Conservation (phyloP, 768 basidiomycete species). For the Lyophyllum atratum region DNA sequence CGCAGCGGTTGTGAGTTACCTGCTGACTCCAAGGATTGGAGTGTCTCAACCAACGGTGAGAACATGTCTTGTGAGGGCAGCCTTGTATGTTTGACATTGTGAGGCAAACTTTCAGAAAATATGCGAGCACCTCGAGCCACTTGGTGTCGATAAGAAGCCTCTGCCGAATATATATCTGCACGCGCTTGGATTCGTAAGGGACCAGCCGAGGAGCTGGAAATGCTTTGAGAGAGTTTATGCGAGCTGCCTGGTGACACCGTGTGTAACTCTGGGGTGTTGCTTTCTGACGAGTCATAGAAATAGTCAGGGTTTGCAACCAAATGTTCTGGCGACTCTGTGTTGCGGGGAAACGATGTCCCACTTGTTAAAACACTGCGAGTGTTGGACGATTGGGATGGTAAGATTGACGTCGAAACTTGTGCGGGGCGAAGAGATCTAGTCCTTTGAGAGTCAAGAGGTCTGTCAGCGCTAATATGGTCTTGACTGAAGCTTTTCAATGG, state of each 20-base stretch:
- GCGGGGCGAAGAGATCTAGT: neutral
- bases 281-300: too few species aligned
- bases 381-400: neutral
- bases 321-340: neutral
- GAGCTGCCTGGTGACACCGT: too few species aligned
- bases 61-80: neutral
- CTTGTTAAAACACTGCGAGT: neutral
- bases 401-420: neutral
- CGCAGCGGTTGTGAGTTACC: slow-evolving; percentile 2
- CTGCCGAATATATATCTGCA: neutral
- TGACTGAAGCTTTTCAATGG: neutral
- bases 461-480: neutral
- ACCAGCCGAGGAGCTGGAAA: too few species aligned
- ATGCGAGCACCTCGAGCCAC: neutral
- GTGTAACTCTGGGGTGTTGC: too few species aligned
- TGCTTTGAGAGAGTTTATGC: too few species aligned
- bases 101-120: neutral
- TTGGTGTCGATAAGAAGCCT: neutral
- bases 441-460: neutral
- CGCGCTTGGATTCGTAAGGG: neutral
- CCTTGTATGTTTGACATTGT: neutral
- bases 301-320: neutral
- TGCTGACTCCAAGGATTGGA: neutral
- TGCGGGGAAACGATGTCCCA: neutral
- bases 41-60: neutral